phyloP scores from a whole-genome alignment of 1,284 basidiomycete genomes.

The Erythrobasidium hasegawianum region DNA sequence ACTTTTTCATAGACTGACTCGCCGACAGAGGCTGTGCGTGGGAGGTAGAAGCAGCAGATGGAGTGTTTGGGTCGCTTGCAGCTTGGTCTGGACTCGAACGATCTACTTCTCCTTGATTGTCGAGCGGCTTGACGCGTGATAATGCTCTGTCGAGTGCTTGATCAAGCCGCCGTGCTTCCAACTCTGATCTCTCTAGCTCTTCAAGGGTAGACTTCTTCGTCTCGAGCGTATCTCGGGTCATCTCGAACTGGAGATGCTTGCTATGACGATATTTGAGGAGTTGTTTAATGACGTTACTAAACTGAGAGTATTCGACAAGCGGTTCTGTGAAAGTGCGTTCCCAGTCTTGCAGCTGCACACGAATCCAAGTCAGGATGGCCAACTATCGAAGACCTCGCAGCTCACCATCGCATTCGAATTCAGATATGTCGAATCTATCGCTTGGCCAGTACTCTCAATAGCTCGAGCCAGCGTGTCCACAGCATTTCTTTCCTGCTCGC shows the following conservation, averaged over 20 bases:
- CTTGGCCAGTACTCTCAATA: constrained; percentile 90
- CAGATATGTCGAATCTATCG: constrained; percentile 88
- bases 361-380: not conserved
- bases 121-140: constrained; percentile 41
- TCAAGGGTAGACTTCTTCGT: constrained; percentile 80
- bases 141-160: constrained; percentile 81
- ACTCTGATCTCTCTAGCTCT: constrained; percentile 86
- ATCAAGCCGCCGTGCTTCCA: constrained; percentile 81
- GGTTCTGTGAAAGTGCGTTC: constrained; percentile 94
- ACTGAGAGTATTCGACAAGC: constrained; percentile 91
- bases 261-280: constrained; percentile 91
- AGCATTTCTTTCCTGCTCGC: constrained; percentile 38
- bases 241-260: constrained; percentile 96
- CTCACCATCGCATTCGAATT: constrained; percentile 80
- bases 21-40: not conserved
- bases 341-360: constrained; percentile 73
- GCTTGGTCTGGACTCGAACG: not conserved
- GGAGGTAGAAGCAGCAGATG: not conserved
- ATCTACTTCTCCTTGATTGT: not conserved
- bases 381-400: constrained; percentile 12
- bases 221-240: constrained; percentile 88
- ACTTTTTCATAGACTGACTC: not conserved
- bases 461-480: constrained; percentile 65
- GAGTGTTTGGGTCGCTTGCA: not conserved
- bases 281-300: constrained; percentile 88